Percentiles rank a stretch among this genome's conserved stretches.
phyloP scores from a whole-genome alignment of 1,284 basidiomycete genomes.

The Ceratobasidium sp. region DNA sequence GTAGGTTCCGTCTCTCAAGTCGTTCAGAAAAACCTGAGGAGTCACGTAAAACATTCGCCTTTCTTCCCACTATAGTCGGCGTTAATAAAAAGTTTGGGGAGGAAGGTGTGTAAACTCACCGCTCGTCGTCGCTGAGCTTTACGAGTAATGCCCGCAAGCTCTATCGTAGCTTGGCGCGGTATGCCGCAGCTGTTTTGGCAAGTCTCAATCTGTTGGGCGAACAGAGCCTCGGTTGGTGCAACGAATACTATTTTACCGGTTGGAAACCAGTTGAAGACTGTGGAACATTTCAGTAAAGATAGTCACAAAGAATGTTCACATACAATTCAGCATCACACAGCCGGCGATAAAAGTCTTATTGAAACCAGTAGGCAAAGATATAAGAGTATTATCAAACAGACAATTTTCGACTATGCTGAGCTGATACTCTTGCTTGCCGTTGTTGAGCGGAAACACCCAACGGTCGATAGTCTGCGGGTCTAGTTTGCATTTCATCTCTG shows the following conservation, averaged over 20 bases:
- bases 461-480: conserved; percentile 84
- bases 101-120: conserved; percentile 62
- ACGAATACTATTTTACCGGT: conserved; percentile 95
- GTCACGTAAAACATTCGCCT: conserved; percentile 98
- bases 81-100: not conserved
- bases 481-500: conserved; percentile 80
- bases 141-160: conserved; percentile 80
- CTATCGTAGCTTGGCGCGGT: conserved; percentile 85
- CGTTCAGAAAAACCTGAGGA: conserved; percentile 94
- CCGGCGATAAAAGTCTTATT: conserved; percentile 99
- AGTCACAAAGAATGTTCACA: conserved; percentile 53
- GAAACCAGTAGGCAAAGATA: conserved; percentile 94
- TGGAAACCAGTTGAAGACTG: conserved; percentile 94
- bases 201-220: conserved; percentile 93
- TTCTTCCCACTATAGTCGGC: conserved; percentile 74
- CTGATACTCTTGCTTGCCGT: conserved; percentile 92
- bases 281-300: conserved; percentile 35
- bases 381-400: conserved; percentile 94
- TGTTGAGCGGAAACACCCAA: conserved; percentile 95
- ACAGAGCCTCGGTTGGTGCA: conserved; percentile 95
- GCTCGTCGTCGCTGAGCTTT: conserved; percentile 67
- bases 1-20: conserved; percentile 80
- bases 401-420: conserved; percentile 91
- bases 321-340: conserved; percentile 95
- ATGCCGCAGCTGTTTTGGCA: conserved; percentile 96